Conservation (phyloP, 768 basidiomycete species). For the Naganishia antarctica region DNA sequence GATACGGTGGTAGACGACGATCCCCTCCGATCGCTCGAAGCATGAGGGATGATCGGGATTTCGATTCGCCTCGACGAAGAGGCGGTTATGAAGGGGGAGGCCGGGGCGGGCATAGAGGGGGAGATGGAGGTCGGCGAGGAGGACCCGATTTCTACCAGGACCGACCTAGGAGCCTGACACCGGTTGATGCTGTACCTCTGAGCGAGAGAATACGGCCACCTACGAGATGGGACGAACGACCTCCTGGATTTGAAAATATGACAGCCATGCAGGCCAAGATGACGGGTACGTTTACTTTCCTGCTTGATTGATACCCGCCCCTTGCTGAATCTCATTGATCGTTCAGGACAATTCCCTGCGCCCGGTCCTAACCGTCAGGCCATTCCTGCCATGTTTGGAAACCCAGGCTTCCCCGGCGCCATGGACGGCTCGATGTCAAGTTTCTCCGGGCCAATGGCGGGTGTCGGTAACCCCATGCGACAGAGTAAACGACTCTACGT, state of each 20-base stretch:
- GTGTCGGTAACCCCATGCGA: constrained; percentile 54
- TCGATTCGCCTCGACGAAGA: constrained; percentile 20
- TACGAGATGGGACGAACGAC: constrained; percentile 94
- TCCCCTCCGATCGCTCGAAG: constrained; percentile 19
- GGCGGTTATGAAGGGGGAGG: constrained; percentile 24
- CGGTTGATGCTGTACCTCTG: constrained; percentile 72
- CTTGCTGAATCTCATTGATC: constrained; percentile 3
- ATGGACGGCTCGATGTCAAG: constrained; percentile 25
- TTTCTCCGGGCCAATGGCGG: constrained; percentile 29
- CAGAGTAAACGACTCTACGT: constrained; percentile 95
- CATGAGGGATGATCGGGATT: constrained; percentile 25
- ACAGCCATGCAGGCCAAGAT: constrained; percentile 96
- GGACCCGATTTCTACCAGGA: constrained; percentile 44
- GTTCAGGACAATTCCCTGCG: constrained; percentile 83
- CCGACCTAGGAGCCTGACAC: constrained; percentile 62
- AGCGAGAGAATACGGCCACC: constrained; percentile 76
- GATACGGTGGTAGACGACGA: constrained; percentile 26
- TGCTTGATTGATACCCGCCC: constrained; percentile 1
- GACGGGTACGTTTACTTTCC: constrained; percentile 61
- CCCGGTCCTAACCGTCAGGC: constrained; percentile 75
- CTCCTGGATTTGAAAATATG: constrained; percentile 90
- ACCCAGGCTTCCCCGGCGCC: constrained; percentile 29
- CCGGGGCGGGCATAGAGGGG: constrained; percentile 31
- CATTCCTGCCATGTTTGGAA: constrained; percentile 29
- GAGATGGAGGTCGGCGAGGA: constrained; percentile 31